Conservation (phyloP, 1,284 basidiomycete species). For the Tranzscheliella williamsii region DNA sequence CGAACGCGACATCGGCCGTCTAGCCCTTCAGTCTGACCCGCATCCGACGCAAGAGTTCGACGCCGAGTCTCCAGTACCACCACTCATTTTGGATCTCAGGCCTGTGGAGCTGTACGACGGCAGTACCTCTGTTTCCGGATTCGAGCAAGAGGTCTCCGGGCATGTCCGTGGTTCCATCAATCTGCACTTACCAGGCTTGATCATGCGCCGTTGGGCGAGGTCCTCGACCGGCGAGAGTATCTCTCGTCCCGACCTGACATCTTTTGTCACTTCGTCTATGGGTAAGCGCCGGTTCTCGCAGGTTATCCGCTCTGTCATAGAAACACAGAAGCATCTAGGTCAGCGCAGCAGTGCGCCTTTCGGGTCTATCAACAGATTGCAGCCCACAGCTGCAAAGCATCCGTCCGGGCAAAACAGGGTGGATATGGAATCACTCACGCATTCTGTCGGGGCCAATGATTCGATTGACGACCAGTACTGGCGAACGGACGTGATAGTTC, state of each 20-base stretch:
- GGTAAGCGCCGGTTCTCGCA: constrained; percentile 29
- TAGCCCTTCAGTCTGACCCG: background rate
- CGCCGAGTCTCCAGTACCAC: background rate
- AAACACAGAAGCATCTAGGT: constrained; percentile 2
- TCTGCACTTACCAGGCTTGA: background rate
- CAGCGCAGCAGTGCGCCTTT: no score
- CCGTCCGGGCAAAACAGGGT: no score
- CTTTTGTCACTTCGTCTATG: constrained; percentile 7
- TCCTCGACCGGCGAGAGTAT: background rate
- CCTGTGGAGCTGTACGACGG: background rate
- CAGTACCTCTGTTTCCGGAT: background rate
- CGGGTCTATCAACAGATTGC: no score
- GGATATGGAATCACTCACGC: no score
- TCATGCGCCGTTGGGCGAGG: background rate
- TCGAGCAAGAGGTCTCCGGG: background rate
- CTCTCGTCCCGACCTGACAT: background rate
- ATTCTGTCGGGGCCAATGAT: no score
- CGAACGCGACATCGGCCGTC: background rate
- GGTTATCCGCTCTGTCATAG: constrained; percentile 6
- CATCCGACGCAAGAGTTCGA: background rate
- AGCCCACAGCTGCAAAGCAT: no score
- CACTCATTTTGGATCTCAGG: background rate
- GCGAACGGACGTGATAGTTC: background rate
- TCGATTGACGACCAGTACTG: background rate
- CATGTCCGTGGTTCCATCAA: background rate